phyloP scores from a whole-genome alignment of 139 green algal genomes.

The Yamagishiella unicocca region DNA sequence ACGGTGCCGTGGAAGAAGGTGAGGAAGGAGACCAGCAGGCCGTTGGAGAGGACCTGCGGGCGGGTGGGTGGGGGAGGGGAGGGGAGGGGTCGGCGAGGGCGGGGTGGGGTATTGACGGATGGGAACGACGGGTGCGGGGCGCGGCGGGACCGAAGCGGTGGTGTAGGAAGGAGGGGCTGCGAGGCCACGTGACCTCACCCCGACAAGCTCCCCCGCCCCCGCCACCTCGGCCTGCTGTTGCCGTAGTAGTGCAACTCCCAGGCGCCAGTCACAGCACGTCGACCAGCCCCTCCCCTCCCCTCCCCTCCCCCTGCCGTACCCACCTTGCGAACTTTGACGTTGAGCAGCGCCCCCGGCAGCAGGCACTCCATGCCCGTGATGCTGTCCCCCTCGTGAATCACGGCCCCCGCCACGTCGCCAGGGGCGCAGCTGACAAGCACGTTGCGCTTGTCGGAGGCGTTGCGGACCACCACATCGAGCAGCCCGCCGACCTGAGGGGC shows the following conservation, averaged over 20 bases:
- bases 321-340: constrained; percentile 58
- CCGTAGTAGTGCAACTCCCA: too few relatives aligned
- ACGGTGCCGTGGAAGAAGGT: constrained; percentile 93
- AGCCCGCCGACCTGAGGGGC: constrained; percentile 60
- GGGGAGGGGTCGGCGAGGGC: too few relatives aligned
- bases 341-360: constrained; percentile 88
- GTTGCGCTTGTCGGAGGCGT: constrained; percentile 32
- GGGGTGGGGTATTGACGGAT: too few relatives aligned
- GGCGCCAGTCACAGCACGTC: too few relatives aligned
- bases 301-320: not conserved
- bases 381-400: not conserved
- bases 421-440: constrained; percentile 35
- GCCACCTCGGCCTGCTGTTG: too few relatives aligned
- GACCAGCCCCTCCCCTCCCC: not conserved
- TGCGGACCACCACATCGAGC: constrained; percentile 67
- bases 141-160: too few relatives aligned
- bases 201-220: too few relatives aligned
- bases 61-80: not conserved
- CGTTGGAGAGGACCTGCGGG: constrained; percentile 77
- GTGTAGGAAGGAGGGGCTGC: too few relatives aligned
- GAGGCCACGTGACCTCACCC: too few relatives aligned
- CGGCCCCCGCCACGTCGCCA: constrained; percentile 16
- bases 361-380: constrained; percentile 66
- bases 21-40: constrained; percentile 89
- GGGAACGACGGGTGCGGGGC: too few relatives aligned